These are phyloP conservation scores for Trichoderma polysporum DNA, from an alignment of 2,329 filamentous ascomycete species.

Conservation along the genomic window DNA sequence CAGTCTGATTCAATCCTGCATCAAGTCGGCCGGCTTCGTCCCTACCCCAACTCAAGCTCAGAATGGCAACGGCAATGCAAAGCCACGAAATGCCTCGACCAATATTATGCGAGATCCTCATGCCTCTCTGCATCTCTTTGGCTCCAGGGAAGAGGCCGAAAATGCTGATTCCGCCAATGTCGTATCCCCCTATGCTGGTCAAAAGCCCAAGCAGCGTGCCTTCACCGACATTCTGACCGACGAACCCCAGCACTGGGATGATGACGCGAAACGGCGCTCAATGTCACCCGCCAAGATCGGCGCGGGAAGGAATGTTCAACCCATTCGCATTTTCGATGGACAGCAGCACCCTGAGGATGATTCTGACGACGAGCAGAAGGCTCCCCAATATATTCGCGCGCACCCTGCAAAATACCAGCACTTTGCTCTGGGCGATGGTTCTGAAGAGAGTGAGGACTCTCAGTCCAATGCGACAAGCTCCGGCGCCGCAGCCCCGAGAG, in stretches of 20 bases:
- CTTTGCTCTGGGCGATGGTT: slow-evolving; percentile 75
- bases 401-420: slow-evolving; percentile 81
- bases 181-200: slow-evolving; percentile 62
- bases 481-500: slow-evolving; percentile 42
- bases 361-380: slow-evolving; percentile 42
- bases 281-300: slow-evolving; percentile 53
- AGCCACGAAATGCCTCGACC: slow-evolving; percentile 52
- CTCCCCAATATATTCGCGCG: slow-evolving; percentile 56
- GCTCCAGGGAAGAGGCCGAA: slow-evolving; percentile 63
- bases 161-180: slow-evolving; percentile 46
- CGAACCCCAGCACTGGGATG: slow-evolving; percentile 46
- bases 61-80: slow-evolving; percentile 29
- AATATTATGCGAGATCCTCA: slow-evolving; percentile 63
- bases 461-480: slow-evolving; percentile 38
- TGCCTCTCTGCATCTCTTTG: slow-evolving; percentile 73
- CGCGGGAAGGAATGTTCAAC: slow-evolving; percentile 60
- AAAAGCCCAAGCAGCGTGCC: slow-evolving; percentile 64
- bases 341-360: slow-evolving; percentile 43
- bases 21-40: slow-evolving; percentile 48
- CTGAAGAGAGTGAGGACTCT: slow-evolving; percentile 46
- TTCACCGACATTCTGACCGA: slow-evolving; percentile 70
- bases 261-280: slow-evolving; percentile 51
- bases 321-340: slow-evolving; percentile 63
- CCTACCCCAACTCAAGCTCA: slow-evolving; percentile 36
- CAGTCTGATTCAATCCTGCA: slow-evolving; percentile 66